Conservation (phyloP, 768 basidiomycete genomes). For the Phylloporus sp. region DNA sequence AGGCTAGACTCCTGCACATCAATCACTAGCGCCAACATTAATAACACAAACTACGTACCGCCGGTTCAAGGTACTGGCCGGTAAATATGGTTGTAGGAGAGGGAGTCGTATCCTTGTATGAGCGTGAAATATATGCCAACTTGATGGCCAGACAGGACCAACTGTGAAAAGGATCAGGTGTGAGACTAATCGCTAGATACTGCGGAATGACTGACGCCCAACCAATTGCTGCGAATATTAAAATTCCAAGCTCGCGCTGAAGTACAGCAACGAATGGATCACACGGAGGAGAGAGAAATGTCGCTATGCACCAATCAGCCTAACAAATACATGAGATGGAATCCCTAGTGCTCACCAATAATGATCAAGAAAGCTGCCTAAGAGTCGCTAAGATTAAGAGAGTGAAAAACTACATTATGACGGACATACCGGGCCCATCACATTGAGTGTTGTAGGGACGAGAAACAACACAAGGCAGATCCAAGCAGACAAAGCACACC, state of each 20-base stretch:
- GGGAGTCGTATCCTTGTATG: constrained; percentile 37
- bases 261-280: constrained; percentile 67
- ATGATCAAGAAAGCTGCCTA: constrained; percentile 66
- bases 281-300: constrained; percentile 61
- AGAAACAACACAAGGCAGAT: constrained; percentile 55
- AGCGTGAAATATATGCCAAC: constrained; percentile 55
- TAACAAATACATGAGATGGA: not conserved
- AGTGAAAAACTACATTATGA: not conserved
- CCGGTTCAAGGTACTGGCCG: constrained; percentile 56
- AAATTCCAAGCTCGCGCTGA: constrained; percentile 58
- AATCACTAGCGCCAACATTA: not conserved
- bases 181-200: not conserved
- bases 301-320: constrained; percentile 35
- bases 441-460: constrained; percentile 43
- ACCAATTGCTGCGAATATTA: constrained; percentile 43
- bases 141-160: constrained; percentile 67
- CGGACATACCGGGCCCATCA: constrained; percentile 53
- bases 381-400: not conserved
- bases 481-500: constrained; percentile 63
- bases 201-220: constrained; percentile 55
- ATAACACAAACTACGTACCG: constrained; percentile 22
- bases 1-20: constrained; percentile 36
- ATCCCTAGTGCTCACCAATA: constrained; percentile 41
- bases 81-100: constrained; percentile 38
- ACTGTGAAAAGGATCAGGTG: constrained; percentile 30